Percentiles rank a stretch among this genome's conserved stretches.
Evolutionary conservation across 176 grass and related monocot genomes (phyloP).

Genomic region (Alloteropsis semialata): DNA sequence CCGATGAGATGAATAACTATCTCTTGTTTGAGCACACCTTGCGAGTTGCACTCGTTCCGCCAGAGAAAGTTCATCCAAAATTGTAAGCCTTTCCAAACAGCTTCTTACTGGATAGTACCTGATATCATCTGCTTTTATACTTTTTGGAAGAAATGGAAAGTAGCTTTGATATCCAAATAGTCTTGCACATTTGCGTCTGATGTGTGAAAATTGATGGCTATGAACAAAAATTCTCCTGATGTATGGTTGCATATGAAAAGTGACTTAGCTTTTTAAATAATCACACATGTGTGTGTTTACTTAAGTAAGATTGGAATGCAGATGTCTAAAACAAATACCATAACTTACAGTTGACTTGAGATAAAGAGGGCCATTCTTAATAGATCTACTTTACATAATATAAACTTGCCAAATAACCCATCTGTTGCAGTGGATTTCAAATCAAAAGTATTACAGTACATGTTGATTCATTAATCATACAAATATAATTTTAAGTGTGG

Average conservation of each 20-base stretch:
- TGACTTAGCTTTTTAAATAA: not conserved
- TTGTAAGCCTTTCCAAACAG: conserved; percentile 44
- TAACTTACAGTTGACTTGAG: not conserved
- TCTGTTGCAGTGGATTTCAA: no score
- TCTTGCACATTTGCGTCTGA: not conserved
- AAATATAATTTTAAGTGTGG: no score
- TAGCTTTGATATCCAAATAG: not conserved
- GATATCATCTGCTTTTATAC: not conserved
- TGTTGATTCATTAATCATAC: no score
- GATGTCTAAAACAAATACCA: no score
- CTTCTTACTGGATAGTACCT: not conserved
- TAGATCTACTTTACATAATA: not conserved
- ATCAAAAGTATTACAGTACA: no score
- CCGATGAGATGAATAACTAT: conserved; percentile 93
- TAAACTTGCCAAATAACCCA: no score
- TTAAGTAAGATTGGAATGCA: not conserved
- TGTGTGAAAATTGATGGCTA: not conserved
- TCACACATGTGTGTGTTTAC: not conserved
- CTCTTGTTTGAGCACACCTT: conserved; percentile 84
- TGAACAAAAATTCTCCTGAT: not conserved
- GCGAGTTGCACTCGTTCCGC: conserved; percentile 58
- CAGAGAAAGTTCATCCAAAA: conserved; percentile 72
- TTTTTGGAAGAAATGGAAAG: not conserved
- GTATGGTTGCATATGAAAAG: not conserved
- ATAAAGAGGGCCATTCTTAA: not conserved